Percentiles rank a stretch among this genome's conserved stretches.
These are phyloP conservation scores for Syncephalastrum sp. DNA, from an alignment of 371 early-diverging fungal genomes.

Conservation along the genomic window DNA sequence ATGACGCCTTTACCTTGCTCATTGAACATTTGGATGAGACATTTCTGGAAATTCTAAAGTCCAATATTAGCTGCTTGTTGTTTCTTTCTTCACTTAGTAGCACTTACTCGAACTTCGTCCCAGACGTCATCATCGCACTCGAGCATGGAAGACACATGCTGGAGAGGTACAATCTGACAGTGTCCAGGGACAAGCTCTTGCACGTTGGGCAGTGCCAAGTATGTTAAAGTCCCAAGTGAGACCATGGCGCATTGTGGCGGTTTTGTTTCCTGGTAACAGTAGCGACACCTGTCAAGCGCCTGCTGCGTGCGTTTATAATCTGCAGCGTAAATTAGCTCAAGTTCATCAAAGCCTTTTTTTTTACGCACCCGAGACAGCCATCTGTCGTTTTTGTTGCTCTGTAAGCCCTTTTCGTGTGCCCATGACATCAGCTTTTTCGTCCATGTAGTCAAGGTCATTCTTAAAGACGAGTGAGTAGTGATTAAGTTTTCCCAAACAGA, in stretches of 20 bases:
- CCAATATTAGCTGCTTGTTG: too few relatives aligned
- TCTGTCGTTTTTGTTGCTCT: conserved; percentile 53
- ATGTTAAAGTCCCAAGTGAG: conserved; percentile 73
- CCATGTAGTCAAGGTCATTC: conserved; percentile 87
- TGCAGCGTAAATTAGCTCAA: conserved; percentile 7
- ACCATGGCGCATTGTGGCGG: conserved; percentile 76
- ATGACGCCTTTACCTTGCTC: conserved; percentile 69
- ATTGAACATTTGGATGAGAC: conserved; percentile 81
- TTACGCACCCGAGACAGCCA: conserved; percentile 1
- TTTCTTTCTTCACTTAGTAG: background rate
- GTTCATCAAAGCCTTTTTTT: background rate
- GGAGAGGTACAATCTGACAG: conserved; percentile 87
- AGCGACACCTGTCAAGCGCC: conserved; percentile 68
- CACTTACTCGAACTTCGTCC: conserved; percentile 83
- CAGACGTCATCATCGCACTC: conserved; percentile 90
- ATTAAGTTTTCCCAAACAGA: background rate
- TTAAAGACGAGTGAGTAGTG: conserved; percentile 13
- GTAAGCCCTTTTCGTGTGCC: conserved; percentile 58
- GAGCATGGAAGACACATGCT: conserved; percentile 80
- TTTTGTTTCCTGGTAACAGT: conserved; percentile 68
- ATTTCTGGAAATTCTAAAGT: conserved; percentile 89
- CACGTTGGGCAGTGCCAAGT: conserved; percentile 76
- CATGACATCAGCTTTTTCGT: conserved; percentile 85
- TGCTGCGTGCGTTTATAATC: conserved; percentile 71
- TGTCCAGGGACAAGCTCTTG: conserved; percentile 82